Conservation (phyloP, 2,329 filamentous ascomycete genomes). For the Paramyrothecium sp. region DNA sequence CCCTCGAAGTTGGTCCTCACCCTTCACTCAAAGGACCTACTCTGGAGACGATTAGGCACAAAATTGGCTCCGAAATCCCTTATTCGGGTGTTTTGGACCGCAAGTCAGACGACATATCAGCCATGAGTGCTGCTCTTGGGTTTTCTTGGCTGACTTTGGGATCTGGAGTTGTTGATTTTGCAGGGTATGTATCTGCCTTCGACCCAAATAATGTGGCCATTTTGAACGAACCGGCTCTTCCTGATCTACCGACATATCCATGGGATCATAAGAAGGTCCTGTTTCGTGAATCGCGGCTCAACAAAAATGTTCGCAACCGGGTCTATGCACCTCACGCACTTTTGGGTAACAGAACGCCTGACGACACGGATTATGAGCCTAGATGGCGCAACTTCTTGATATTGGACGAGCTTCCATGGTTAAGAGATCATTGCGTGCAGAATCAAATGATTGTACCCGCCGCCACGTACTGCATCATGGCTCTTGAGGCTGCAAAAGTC, state of each 20-base stretch:
- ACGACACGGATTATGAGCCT: background rate
- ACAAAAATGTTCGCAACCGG: background rate
- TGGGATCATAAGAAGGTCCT: slow-evolving; percentile 3
- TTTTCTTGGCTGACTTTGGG: slow-evolving; percentile 4
- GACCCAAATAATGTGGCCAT: no score
- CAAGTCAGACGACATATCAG: background rate
- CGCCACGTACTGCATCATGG: background rate
- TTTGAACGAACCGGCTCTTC: no score
- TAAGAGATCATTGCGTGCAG: background rate
- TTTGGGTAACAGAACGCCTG: background rate
- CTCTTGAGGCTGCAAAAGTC: background rate
- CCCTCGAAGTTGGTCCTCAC: slow-evolving; percentile 45
- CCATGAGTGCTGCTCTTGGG: slow-evolving; percentile 1
- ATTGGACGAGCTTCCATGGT: background rate
- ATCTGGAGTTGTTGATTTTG: slow-evolving; percentile 2
- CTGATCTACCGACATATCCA: slow-evolving; percentile 4
- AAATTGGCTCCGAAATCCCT: slow-evolving; percentile 12
- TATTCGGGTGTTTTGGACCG: slow-evolving; percentile 5
- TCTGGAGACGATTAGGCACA: slow-evolving; percentile 34
- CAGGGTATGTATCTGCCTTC: slow-evolving; percentile 4
- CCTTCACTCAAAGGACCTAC: slow-evolving; percentile 41
- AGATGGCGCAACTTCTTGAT: background rate
- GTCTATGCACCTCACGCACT: background rate
- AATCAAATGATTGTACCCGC: background rate
- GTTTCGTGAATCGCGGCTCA: background rate